Base-by-base conservation (phyloP, 805 yeast genomes). In the Grigorovia transvaalensis region DNA sequence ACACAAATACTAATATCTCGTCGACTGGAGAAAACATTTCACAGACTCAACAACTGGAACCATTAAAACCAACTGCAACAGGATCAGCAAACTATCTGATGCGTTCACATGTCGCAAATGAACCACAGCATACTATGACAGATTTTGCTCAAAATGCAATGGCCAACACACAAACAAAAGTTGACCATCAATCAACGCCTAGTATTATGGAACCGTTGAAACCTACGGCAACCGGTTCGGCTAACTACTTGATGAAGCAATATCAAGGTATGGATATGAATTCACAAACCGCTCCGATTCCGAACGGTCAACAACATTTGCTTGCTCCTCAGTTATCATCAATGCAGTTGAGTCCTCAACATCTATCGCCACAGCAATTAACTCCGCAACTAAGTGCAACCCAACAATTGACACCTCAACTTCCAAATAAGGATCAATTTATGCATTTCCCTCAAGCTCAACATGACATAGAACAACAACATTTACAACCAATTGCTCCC, bases 81-180 rank as follows among this genome's bases (percentile, higher is more conserved):
- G 75, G 75, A 0, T 71, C 75, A 9, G 71, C 72, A 1, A 69
- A 72, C 30, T 63, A 68, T 45, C 52, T 68, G 41, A 54, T 68
- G 50, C 64, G 66, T 23, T 58, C 58, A 35, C 65, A 56, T 44
- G 42, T 55, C 41, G 54, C 52, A 8, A 11, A 18, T 5, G 33
- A 19, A 13, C 23, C 44, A 42, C 20, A 17, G 8, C 48, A 46
- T 20, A 15, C 30, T 11, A 38, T 13, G 23, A 13, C 20, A 8
- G 19, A n/a, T 41, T 23, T 23, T 38, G 17, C 11, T 30, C 33
- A 29, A 19, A 19, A n/a, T 18, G 15, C 15, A 12, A 33, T 29
- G 4, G 18, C 29, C 5, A 40, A 30, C n/a, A 19, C 6, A 17
- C 45, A 41, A 35, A 9, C 38, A 8, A 5, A 9, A 33, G 19